Evolutionary conservation across 331 rosid genomes (phyloP).

Genomic region (Rosa hybrid): DNA sequence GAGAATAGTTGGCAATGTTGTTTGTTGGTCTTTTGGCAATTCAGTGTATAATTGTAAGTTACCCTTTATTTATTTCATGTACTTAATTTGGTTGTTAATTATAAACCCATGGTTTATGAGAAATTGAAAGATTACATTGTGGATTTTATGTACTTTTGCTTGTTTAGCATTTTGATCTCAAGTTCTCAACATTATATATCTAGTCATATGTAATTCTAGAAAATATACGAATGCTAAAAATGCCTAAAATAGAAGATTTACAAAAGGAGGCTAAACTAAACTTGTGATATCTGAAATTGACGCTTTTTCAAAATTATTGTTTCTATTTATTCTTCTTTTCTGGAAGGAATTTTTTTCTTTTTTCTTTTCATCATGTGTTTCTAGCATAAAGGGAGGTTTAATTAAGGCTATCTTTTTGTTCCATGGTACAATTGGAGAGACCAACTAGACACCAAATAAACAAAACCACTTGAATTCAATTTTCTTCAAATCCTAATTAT

Average conservation of each 20-base stretch:
- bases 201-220: too few relatives aligned
- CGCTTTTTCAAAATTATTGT: too few relatives aligned
- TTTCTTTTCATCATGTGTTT: too few relatives aligned
- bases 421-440: neutral
- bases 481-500: neutral
- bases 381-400: too few relatives aligned
- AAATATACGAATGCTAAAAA: too few relatives aligned
- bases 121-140: neutral
- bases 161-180: neutral
- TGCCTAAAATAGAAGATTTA: too few relatives aligned
- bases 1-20: neutral
- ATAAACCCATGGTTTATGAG: neutral
- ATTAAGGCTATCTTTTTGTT: too few relatives aligned
- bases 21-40: neutral
- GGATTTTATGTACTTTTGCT: neutral
- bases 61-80: neutral
- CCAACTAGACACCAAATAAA: neutral
- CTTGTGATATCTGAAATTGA: too few relatives aligned
- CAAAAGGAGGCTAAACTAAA: too few relatives aligned
- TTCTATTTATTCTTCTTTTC: too few relatives aligned
- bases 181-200: neutral
- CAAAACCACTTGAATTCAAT: neutral
- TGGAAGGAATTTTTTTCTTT: too few relatives aligned
- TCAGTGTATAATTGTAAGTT: constrained; percentile 9
- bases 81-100: neutral